phyloP scores from a whole-genome alignment of 176 grass and related monocot species.

The Paspalum vaginatum region DNA sequence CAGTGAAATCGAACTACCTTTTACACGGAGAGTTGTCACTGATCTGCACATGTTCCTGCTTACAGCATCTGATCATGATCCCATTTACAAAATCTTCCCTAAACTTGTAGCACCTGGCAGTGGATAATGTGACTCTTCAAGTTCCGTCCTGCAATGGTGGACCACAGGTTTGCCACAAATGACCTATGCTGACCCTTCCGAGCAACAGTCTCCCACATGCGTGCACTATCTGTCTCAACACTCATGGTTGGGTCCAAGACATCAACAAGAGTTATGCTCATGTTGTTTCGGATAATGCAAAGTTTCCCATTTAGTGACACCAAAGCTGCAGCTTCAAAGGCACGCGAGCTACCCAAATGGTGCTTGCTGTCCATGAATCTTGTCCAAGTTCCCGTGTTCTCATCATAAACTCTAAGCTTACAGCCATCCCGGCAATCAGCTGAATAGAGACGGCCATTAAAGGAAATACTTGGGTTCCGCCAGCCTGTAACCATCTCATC shows the following conservation, averaged over 20 bases:
- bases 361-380: slow-evolving; percentile 71
- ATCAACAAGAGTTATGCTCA: slow-evolving; percentile 87
- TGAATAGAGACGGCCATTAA: slow-evolving; percentile 75
- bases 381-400: slow-evolving; percentile 66
- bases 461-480: slow-evolving; percentile 73
- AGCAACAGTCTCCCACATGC: slow-evolving; percentile 72
- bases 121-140: slow-evolving; percentile 79
- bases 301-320: slow-evolving; percentile 78
- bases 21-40: not conserved
- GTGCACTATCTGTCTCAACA: slow-evolving; percentile 59
- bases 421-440: slow-evolving; percentile 82
- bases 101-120: slow-evolving; percentile 82
- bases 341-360: slow-evolving; percentile 72
- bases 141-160: slow-evolving; percentile 69
- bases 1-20: slow-evolving; percentile 2
- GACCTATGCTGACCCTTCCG: slow-evolving; percentile 61
- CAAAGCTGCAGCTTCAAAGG: slow-evolving; percentile 80
- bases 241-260: slow-evolving; percentile 47
- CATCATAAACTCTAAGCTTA: slow-evolving; percentile 78
- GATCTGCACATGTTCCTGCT: not conserved
- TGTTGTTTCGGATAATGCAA: slow-evolving; percentile 79
- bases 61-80: not conserved
- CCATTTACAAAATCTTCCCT: slow-evolving; percentile 11
- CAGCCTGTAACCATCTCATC: slow-evolving; percentile 82
- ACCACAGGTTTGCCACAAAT: slow-evolving; percentile 75